Evolutionary conservation across 2,329 filamentous ascomycete genomes (phyloP).

Genomic region (Penicillium sp.): DNA sequence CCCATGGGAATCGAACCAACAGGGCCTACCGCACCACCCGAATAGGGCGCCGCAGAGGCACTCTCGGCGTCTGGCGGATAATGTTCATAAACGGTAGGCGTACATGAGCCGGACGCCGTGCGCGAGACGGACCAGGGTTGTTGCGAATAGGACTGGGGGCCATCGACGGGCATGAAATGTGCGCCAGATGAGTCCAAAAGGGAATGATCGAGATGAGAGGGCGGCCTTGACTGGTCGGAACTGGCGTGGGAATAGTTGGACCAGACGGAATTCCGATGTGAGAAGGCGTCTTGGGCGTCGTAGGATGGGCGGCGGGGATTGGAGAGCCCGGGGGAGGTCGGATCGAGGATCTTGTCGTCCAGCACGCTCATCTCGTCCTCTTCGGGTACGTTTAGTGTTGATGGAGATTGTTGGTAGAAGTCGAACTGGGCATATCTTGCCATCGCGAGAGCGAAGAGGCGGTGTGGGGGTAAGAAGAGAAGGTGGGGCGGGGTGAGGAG

Average conservation of each 20-base stretch:
- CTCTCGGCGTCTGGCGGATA: conserved; percentile 54
- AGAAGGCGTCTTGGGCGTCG: conserved; percentile 51
- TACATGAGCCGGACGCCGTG: conserved; percentile 67
- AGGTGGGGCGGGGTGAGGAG: conserved; percentile 8
- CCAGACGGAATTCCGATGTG: conserved; percentile 53
- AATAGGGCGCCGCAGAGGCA: conserved; percentile 42
- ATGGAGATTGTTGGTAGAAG: conserved; percentile 45
- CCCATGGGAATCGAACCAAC: conserved; percentile 40
- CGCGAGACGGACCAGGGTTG: conserved; percentile 61
- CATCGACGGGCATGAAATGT: conserved; percentile 64
- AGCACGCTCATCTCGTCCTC: conserved; percentile 55
- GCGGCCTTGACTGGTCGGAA: conserved; percentile 43
- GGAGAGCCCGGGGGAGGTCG: conserved; percentile 49
- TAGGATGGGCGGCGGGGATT: conserved; percentile 47
- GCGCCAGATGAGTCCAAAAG: conserved; percentile 52
- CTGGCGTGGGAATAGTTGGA: conserved; percentile 46
- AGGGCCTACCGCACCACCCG: conserved; percentile 43
- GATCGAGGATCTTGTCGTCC: conserved; percentile 52
- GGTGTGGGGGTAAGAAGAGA: conserved; percentile 19
- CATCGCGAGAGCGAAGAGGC: conserved; percentile 35
- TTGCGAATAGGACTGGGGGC: conserved; percentile 43
- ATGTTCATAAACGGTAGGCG: conserved; percentile 70
- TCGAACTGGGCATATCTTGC: conserved; percentile 47
- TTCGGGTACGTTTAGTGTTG: conserved; percentile 44
- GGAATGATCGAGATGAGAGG: conserved; percentile 45